Conservation (phyloP, 352 stramenopile genomes). For the Pythium angustatum region DNA sequence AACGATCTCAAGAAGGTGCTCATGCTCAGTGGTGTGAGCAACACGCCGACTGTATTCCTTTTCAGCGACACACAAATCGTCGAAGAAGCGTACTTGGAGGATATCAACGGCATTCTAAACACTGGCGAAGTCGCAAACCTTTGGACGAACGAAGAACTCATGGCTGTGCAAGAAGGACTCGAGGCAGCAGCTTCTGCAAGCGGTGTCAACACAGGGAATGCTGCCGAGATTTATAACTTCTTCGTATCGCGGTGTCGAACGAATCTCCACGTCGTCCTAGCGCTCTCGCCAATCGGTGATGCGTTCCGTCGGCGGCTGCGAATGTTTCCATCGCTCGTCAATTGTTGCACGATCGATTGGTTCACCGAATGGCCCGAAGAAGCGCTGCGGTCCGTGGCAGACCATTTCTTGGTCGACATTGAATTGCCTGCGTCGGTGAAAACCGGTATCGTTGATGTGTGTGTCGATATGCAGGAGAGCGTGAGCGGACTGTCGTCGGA, state of each 20-base stretch:
- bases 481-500: conserved; percentile 81
- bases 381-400: conserved; percentile 90
- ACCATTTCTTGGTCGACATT: conserved; percentile 91
- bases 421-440: conserved; percentile 80
- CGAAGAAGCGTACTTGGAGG: conserved; percentile 91
- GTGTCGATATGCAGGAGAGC: conserved; percentile 94
- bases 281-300: conserved; percentile 92
- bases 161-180: conserved; percentile 78
- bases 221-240: conserved; percentile 87
- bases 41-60: conserved; percentile 91
- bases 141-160: conserved; percentile 89
- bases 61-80: conserved; percentile 95
- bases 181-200: conserved; percentile 58
- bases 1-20: conserved; percentile 92
- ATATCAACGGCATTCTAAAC: conserved; percentile 94
- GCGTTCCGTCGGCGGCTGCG: conserved; percentile 91
- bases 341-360: conserved; percentile 97
- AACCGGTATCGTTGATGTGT: conserved; percentile 92
- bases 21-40: conserved; percentile 73
- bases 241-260: conserved; percentile 89
- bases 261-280: conserved; percentile 95
- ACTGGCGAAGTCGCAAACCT: conserved; percentile 93
- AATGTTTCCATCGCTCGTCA: conserved; percentile 96
- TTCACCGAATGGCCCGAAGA: conserved; percentile 96
- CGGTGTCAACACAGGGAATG: conserved; percentile 74